phyloP scores from a whole-genome alignment of 2,329 filamentous ascomycete species.

The Beauveria scarabaeidicola region DNA sequence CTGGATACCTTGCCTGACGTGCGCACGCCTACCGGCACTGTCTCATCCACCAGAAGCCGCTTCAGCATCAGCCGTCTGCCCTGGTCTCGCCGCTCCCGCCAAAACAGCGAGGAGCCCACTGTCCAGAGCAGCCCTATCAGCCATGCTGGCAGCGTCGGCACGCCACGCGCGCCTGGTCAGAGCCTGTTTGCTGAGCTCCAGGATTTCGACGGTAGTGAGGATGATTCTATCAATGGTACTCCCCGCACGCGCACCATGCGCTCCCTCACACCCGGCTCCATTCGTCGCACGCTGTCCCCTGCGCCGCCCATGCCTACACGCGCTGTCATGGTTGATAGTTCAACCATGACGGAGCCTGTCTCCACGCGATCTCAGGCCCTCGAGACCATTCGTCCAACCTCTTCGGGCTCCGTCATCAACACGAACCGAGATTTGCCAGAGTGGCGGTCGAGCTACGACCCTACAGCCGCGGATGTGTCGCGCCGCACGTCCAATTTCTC shows the following conservation, averaged over 20 bases:
- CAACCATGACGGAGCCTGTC: slow-evolving; percentile 53
- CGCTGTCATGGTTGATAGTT: slow-evolving; percentile 52
- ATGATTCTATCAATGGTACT: slow-evolving; percentile 54
- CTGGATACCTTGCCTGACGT: slow-evolving; percentile 46
- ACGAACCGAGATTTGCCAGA: slow-evolving; percentile 17
- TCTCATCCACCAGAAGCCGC: slow-evolving; percentile 60
- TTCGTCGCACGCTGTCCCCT: slow-evolving; percentile 35
- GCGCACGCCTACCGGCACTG: slow-evolving; percentile 53
- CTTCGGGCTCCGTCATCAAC: slow-evolving; percentile 34
- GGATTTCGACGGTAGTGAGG: slow-evolving; percentile 67
- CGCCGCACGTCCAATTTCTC: slow-evolving; percentile 40
- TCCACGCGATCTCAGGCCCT: slow-evolving; percentile 20
- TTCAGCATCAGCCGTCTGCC: slow-evolving; percentile 60
- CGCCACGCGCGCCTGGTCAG: slow-evolving; percentile 50
- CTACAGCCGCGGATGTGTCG: slow-evolving; percentile 18
- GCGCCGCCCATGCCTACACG: slow-evolving; percentile 41
- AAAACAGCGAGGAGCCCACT: slow-evolving; percentile 49
- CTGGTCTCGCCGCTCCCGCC: slow-evolving; percentile 50
- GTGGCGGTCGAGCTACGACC: slow-evolving; percentile 19
- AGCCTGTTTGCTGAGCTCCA: slow-evolving; percentile 88
- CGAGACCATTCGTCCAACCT: slow-evolving; percentile 27
- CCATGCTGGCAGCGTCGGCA: slow-evolving; percentile 42
- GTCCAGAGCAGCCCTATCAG: slow-evolving; percentile 53
- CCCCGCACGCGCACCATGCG: slow-evolving; percentile 43
- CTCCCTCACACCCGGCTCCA: slow-evolving; percentile 40